Percentiles rank a stretch among this genome's conserved stretches.
Evolutionary conservation across 2,329 filamentous ascomycete genomes (phyloP).

Genomic region (Arthroderma sp.): DNA sequence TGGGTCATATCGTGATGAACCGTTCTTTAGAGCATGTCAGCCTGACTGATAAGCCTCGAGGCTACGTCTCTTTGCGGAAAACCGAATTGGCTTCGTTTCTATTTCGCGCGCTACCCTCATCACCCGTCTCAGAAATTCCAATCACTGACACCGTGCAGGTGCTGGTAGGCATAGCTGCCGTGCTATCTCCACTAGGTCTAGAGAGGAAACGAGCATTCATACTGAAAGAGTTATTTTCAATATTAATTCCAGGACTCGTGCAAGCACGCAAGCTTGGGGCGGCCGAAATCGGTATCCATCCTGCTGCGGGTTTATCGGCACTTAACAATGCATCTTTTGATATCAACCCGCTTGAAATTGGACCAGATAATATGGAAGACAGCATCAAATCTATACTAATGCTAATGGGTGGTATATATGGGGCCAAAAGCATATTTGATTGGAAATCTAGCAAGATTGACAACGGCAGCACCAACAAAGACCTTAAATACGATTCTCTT

Average conservation of each 20-base stretch:
- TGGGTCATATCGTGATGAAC: constrained; percentile 48
- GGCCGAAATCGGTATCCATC: constrained; percentile 92
- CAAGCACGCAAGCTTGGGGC: constrained; percentile 86
- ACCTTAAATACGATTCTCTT: constrained; percentile 22
- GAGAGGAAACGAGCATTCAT: constrained; percentile 86
- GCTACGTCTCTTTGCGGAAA: constrained; percentile 37
- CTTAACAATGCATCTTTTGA: constrained; percentile 43
- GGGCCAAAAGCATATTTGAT: constrained; percentile 13
- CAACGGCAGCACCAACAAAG: constrained; percentile 10
- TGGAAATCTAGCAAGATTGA: constrained; percentile 3
- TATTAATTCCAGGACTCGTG: constrained; percentile 70
- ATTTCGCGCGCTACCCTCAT: constrained; percentile 58
- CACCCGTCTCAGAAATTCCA: constrained; percentile 47
- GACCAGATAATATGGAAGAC: constrained; percentile 29
- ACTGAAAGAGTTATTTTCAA: constrained; percentile 68
- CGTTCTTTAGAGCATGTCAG: constrained; percentile 27
- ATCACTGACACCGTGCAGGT: constrained; percentile 66
- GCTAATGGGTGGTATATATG: constrained; percentile 27
- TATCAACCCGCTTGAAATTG: constrained; percentile 30
- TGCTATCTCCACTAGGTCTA: constrained; percentile 66
- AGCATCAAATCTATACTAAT: constrained; percentile 27
- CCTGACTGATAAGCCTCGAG: constrained; percentile 23
- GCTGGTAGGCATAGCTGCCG: constrained; percentile 72
- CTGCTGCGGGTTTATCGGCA: constrained; percentile 71
- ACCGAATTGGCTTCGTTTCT: constrained; percentile 52